Evolutionary conservation across 2,329 filamentous ascomycete species (phyloP), one percentile per base, ranked within the genome.

Genomic region (Mollisia scopiformis): DNA sequence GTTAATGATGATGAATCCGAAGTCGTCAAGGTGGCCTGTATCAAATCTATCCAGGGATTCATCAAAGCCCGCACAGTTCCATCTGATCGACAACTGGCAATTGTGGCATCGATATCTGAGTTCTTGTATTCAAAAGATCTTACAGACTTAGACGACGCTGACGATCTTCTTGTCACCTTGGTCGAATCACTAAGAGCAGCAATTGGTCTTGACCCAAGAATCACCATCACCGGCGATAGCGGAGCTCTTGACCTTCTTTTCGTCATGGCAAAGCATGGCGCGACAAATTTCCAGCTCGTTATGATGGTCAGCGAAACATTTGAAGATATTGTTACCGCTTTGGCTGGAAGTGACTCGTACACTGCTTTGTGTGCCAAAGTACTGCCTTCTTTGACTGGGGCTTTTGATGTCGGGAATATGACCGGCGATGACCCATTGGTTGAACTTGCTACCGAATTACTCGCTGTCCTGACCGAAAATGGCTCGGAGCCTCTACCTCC

Each of bases 251-350:
- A 95, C 69, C 80, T 93, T 14, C 84, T 99, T 8, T 98, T 99
- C 78, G 86, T 90, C 56, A 86, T 98, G 62, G 94, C 93, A 23
- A 95, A 92, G 74, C 88, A 93, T 72, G 93, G 93, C 28, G 91
- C 94, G 0, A 87, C 85, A 62, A 98, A 96, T 77, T 96, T 96
- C 79, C 93, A 97, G 74, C 85, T 97, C 50, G 92, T 89, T 0
- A 89, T 93, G 79, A 81, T 97, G 55, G 90, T 98, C 25, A 90
- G 87, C 35, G 95, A 99, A 76, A 88, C 92, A 0, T 96, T 99
- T 71, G 94, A 98, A 74, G 92, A 95, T 46, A 88, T 97, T 59
- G 90, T 93, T 6, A 80, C 84, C 54, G 83, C 81, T 1, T 84
- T 96, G 2, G 86, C 88, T 14, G 86, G 87, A 23, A 78, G 83